Percentiles rank a stretch among this genome's conserved stretches.
Conservation (phyloP, 2,329 filamentous ascomycete species). For the Orbilia brochopaga region DNA sequence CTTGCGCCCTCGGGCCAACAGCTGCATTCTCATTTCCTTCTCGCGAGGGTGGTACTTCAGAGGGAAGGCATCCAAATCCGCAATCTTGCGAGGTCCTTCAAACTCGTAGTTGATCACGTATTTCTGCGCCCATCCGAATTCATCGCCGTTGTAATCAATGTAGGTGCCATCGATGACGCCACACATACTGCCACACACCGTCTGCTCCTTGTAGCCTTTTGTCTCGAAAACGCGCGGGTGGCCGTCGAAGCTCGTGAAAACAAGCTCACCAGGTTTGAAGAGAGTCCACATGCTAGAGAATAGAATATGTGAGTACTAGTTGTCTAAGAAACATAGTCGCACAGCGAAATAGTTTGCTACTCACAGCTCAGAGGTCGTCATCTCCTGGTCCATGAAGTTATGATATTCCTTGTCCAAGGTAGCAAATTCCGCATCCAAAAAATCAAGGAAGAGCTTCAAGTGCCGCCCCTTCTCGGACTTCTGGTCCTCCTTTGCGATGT, state of each 20-base stretch:
- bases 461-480: slow-evolving; percentile 47
- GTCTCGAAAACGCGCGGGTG: slow-evolving; percentile 57
- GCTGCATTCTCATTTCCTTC: slow-evolving; percentile 56
- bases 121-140: slow-evolving; percentile 60
- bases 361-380: slow-evolving; percentile 55
- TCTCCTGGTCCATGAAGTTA: slow-evolving; percentile 54
- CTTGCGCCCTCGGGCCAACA: slow-evolving; percentile 60
- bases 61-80: slow-evolving; percentile 60
- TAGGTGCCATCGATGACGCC: slow-evolving; percentile 58
- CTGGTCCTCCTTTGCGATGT: slow-evolving; percentile 35
- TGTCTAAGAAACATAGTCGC: slow-evolving; percentile 48
- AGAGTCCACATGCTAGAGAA: slow-evolving; percentile 62
- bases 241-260: slow-evolving; percentile 59
- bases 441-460: slow-evolving; percentile 51
- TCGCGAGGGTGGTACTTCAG: slow-evolving; percentile 59
- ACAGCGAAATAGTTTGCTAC: slow-evolving; percentile 53
- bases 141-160: slow-evolving; percentile 62
- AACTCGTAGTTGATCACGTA: slow-evolving; percentile 59
- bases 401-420: slow-evolving; percentile 53
- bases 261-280: slow-evolving; percentile 61
- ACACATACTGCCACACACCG: slow-evolving; percentile 57
- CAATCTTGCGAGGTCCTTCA: slow-evolving; percentile 61
- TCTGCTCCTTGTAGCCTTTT: slow-evolving; percentile 54
- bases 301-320: slow-evolving; percentile 54
- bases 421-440: slow-evolving; percentile 52